Evolutionary conservation across 495 filamentous ascomycete genomes (phyloP).

Genomic region (Stereocaulon alpinum): DNA sequence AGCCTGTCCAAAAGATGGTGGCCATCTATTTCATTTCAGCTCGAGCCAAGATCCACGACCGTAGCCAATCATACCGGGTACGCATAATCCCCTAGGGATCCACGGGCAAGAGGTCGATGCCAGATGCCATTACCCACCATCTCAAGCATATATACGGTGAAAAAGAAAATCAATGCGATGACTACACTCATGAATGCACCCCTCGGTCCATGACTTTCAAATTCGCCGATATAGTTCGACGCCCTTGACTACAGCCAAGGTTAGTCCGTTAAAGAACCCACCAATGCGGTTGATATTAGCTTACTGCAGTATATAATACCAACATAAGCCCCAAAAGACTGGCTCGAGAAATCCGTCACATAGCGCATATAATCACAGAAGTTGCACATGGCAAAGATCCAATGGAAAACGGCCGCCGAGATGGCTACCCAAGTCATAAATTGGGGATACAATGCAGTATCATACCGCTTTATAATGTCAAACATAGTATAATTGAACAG

Average conservation of each 20-base stretch:
- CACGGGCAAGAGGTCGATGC: conserved; percentile 28
- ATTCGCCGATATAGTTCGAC: conserved; percentile 26
- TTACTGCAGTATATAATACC: conserved; percentile 34
- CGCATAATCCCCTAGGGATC: conserved; percentile 33
- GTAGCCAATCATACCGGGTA: conserved; percentile 14
- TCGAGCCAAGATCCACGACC: not conserved
- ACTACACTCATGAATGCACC: conserved; percentile 29
- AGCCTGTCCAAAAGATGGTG: conserved; percentile 28
- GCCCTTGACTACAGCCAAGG: conserved; percentile 24
- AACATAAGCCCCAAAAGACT: conserved; percentile 38
- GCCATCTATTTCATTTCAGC: conserved; percentile 15
- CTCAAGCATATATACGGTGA: conserved; percentile 29
- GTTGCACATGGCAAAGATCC: conserved; percentile 32
- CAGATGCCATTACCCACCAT: conserved; percentile 25
- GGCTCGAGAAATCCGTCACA: conserved; percentile 34
- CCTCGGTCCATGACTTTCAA: conserved; percentile 20
- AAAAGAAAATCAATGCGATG: conserved; percentile 30
- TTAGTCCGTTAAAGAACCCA: not conserved
- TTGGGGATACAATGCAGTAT: conserved; percentile 27
- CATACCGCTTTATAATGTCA: conserved; percentile 31
- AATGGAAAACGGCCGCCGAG: conserved; percentile 36
- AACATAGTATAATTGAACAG: conserved; percentile 40
- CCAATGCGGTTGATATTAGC: not conserved
- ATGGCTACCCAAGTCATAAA: conserved; percentile 35
- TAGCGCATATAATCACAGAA: conserved; percentile 34